Conservation (phyloP, 768 basidiomycete genomes). For the Galerina sulciceps region DNA sequence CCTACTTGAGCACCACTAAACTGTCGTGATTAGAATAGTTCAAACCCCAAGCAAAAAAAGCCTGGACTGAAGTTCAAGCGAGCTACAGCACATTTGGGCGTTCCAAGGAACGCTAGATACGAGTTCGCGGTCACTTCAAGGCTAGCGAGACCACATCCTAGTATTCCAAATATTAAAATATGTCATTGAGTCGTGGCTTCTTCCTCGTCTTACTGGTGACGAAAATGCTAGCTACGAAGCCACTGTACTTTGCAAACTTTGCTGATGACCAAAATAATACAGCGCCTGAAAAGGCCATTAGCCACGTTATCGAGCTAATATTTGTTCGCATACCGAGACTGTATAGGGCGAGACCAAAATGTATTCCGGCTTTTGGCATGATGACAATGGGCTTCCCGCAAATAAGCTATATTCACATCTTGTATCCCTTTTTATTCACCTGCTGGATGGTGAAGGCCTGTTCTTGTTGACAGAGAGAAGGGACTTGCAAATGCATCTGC, state of each 20-base stretch:
- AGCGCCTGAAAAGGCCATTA: constrained; percentile 46
- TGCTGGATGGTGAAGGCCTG: constrained; percentile 20
- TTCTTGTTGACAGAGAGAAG: background rate
- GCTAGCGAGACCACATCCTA: constrained; percentile 67
- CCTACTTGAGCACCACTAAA: constrained; percentile 63
- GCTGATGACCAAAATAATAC: constrained; percentile 84
- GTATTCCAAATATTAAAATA: constrained; percentile 6
- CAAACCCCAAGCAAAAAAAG: constrained; percentile 61
- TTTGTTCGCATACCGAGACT: constrained; percentile 45
- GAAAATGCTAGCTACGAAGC: constrained; percentile 76
- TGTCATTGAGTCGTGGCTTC: background rate
- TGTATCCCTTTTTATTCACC: constrained; percentile 72
- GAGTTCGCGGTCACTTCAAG: constrained; percentile 80
- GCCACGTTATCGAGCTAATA: background rate
- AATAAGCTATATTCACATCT: constrained; percentile 36
- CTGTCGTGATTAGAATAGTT: background rate
- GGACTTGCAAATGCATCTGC: constrained; percentile 59
- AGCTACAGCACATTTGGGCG: constrained; percentile 72
- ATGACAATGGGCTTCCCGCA: background rate
- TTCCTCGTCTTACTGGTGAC: constrained; percentile 51
- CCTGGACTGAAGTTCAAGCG: constrained; percentile 82
- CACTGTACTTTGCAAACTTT: constrained; percentile 66
- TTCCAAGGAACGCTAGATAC: constrained; percentile 73
- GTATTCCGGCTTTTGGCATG: constrained; percentile 50
- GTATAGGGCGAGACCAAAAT: constrained; percentile 61